Evolutionary conservation across 345 rosid species (phyloP), one percentile per base, ranked within the genome.

Genomic region (Barbarea vulgaris): DNA sequence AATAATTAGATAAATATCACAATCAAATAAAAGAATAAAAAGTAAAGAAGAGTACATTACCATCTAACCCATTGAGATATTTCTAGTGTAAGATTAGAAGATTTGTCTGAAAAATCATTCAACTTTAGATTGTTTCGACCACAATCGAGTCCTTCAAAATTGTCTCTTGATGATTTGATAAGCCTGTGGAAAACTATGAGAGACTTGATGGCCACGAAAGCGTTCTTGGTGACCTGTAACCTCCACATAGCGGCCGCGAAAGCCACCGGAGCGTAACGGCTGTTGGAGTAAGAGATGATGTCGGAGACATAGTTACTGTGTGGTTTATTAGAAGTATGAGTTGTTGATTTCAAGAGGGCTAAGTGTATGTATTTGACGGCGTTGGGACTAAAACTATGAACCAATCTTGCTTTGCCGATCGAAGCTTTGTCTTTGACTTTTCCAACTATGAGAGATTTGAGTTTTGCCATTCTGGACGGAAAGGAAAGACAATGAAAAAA

Each of bases 31-130:
- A 15, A 31, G 1, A 33, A 27, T 10, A 58, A 4, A 19, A 36
- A 2, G 4, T 0, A 4, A 15, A 36, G 17, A 55, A 12, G 1
- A 33, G 19, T 28, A 57, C 47, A 47, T 9, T 75, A 89, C 98
- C 98, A 93, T 82, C 90, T 79, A 55, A 91, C 81, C 96, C 94
- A 91, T 5, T 83, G 83, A 56, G 97, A 88, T 14, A 91, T 81
- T 15, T 93, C 93, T 87, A 90, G 83, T 0, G 85, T 36, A 7
- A 86, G 4, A 1, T 82, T 78, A 0, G 89, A 76, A 8, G 85
- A 44, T 48, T 56, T 57, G 51, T 93, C 97, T 72, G 87, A 75
- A 73, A 93, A 93, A 36, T 81, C 80, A 4, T 94, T 86, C 1
- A 91, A 51, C 8, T 93, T 91, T 6, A 93, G 91, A 78, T 84